phyloP scores from a whole-genome alignment of 2,329 filamentous ascomycete genomes.

The Sclerotinia subarctica region DNA sequence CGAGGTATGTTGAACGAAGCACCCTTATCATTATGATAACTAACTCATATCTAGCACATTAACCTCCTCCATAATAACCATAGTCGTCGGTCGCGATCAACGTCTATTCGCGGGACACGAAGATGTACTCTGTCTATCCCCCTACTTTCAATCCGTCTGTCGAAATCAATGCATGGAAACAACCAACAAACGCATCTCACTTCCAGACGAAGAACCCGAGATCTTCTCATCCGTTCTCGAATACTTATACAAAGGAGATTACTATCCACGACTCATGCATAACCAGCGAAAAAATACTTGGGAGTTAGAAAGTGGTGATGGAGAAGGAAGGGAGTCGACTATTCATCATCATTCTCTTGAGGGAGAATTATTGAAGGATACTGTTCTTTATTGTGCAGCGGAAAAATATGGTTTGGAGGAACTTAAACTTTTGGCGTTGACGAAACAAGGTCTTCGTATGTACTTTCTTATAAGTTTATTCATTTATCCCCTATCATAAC shows the following conservation, averaged over 20 bases:
- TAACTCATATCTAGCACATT: slow-evolving; percentile 45
- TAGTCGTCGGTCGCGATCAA: slow-evolving; percentile 76
- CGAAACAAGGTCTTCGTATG: slow-evolving; percentile 81
- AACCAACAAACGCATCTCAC: slow-evolving; percentile 66
- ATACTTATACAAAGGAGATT: slow-evolving; percentile 82
- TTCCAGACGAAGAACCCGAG: slow-evolving; percentile 84
- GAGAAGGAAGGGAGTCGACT: slow-evolving; percentile 61
- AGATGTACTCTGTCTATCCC: slow-evolving; percentile 73
- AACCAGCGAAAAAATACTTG: slow-evolving; percentile 78
- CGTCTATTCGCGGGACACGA: slow-evolving; percentile 90
- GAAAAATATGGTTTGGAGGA: slow-evolving; percentile 80
- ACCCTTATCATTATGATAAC: slow-evolving; percentile 21
- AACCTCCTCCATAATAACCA: slow-evolving; percentile 70
- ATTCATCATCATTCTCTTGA: slow-evolving; percentile 65
- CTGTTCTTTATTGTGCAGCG: slow-evolving; percentile 85
- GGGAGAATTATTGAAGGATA: slow-evolving; percentile 77
- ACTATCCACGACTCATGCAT: slow-evolving; percentile 78
- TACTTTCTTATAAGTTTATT: slow-evolving; percentile 43
- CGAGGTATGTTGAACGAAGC: slow-evolving; percentile 28
- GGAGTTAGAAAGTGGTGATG: slow-evolving; percentile 70
- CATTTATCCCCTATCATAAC: slow-evolving; percentile 42
- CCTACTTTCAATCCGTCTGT: slow-evolving; percentile 70
- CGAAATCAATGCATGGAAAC: slow-evolving; percentile 61
- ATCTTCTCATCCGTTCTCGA: slow-evolving; percentile 89
- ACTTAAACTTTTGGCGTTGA: slow-evolving; percentile 77